Evolutionary conservation across 2,329 filamentous ascomycete genomes (phyloP), one percentile per base, ranked within the genome.

Genomic region (Pezicula neosporulosa): DNA sequence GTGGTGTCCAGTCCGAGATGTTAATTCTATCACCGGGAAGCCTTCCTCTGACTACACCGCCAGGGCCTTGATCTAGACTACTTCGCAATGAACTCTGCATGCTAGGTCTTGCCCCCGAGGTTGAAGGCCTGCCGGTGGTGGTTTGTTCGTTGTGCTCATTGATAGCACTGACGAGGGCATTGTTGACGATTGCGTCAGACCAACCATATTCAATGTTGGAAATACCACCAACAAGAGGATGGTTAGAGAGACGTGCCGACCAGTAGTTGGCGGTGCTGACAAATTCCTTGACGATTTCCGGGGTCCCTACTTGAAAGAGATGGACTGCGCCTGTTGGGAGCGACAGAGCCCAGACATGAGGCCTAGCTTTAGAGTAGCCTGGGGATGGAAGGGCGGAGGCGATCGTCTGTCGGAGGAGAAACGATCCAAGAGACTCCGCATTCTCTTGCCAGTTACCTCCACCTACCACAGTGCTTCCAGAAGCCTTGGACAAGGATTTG

Each of bases 381-480:
- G 94, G 93, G 1, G 91, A 81, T 8, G 94, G 94, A 13, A 99
- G 80, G 0, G 88, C 85, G 50, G 90, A 96, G 10, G 94, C 94
- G 58, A 97, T 88, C 1, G 92, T 95, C 68, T 97, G 92, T 18
- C 92, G 83, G 7, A 99, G 82, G 41, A 88, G 85, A 68, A 97
- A 97, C 18, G 86, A 87, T 61, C 90, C 92, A 9, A 97, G 77
- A 57, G 86, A 90, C 57, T 96, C 91, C 5, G 94, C 94, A 65
- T 96, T 97, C 60, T 97, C 92, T 68, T 93, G 93, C 94, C 94
- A 99, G 68, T 99, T 97, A 21, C 94, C 94, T 54, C 94, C 94
- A 58, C 94, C 94, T 2, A 97, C 94, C 6, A 88, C 80, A 27
- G 85, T 82, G 12, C 82, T 84, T 9, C 75, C 76, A 48, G 75